A percentile compares a stretch with the other conserved stretches of the same genome.
Conservation (phyloP, 1,284 basidiomycete species). For the Tylopilus orsonianus region DNA sequence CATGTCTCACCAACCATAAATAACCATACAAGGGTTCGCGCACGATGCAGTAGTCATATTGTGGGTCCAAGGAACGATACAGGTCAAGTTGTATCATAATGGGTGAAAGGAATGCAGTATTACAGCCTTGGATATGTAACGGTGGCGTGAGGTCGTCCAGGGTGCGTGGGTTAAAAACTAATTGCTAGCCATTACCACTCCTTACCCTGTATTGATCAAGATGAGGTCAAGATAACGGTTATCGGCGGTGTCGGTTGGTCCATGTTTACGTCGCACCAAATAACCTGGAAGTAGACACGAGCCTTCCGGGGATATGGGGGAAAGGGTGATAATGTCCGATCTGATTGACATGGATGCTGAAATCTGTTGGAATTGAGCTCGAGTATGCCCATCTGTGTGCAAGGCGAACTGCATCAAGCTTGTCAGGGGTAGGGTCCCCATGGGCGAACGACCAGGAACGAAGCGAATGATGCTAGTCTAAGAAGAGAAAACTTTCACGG, state of each 20-base stretch:
- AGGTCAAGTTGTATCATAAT: conserved; percentile 1
- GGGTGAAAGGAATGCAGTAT: conserved; percentile 10
- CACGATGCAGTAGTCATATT: not conserved
- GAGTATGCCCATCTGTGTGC: not conserved
- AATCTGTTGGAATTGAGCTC: not conserved
- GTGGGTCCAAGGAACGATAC: conserved; percentile 23
- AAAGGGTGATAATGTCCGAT: not conserved
- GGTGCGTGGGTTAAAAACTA: conserved; percentile 3
- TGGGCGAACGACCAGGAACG: conserved; percentile 12
- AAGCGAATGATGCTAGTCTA: not conserved
- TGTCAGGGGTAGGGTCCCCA: conserved; percentile 4
- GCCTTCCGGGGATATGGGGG: not conserved
- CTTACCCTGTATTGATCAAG: not conserved
- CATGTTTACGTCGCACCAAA: conserved; percentile 3
- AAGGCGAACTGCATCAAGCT: not conserved
- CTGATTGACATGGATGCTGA: conserved; percentile 1
- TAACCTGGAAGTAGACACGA: not conserved
- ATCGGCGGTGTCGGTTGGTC: conserved; percentile 9
- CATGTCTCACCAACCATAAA: conserved; percentile 11
- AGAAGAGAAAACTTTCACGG: conserved; percentile 7
- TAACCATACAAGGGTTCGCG: not conserved
- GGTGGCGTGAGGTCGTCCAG: conserved; percentile 19
- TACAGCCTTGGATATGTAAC: conserved; percentile 1
- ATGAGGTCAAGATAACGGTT: conserved; percentile 18
- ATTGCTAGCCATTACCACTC: not conserved